phyloP scores from a whole-genome alignment of 2,329 filamentous ascomycete genomes.

The Scytalidium sp. region DNA sequence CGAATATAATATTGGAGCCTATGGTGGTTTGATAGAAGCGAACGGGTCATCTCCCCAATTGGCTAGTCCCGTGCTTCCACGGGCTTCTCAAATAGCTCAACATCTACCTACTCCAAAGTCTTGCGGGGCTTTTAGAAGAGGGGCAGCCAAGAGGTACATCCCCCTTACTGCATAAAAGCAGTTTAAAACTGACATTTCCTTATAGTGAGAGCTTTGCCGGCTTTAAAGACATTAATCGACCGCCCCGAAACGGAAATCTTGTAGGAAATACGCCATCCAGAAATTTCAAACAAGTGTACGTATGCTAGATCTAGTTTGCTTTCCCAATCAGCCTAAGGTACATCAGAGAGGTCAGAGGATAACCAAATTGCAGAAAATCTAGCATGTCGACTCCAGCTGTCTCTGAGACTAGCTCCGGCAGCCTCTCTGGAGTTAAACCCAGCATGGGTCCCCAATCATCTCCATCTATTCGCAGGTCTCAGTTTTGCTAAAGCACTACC shows the following conservation, averaged over 20 bases:
- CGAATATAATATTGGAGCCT: slow-evolving; percentile 81
- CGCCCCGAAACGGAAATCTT: slow-evolving; percentile 13
- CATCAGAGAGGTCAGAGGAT: slow-evolving; percentile 2
- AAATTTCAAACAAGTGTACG: slow-evolving; percentile 15
- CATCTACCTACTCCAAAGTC: slow-evolving; percentile 24
- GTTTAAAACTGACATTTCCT: slow-evolving; percentile 12
- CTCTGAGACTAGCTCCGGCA: slow-evolving; percentile 28
- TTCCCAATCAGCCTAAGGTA: background rate
- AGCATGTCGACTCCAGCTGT: slow-evolving; percentile 22
- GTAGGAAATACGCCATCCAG: slow-evolving; percentile 16
- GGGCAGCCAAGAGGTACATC: slow-evolving; percentile 19
- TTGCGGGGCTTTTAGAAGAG: slow-evolving; percentile 30
- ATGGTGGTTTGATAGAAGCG: slow-evolving; percentile 47
- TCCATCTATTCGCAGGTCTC: slow-evolving; percentile 25
- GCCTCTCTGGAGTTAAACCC: slow-evolving; percentile 26
- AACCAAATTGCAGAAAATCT: slow-evolving; percentile 11
- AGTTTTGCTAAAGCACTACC: background rate
- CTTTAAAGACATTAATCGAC: slow-evolving; percentile 29
- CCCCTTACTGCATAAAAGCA: background rate
- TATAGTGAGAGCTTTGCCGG: slow-evolving; percentile 14
- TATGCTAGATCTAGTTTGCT: slow-evolving; percentile 11
- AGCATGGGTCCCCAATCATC: slow-evolving; percentile 20
- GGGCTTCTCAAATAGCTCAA: slow-evolving; percentile 25
- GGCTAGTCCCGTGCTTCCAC: slow-evolving; percentile 37
- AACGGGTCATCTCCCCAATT: slow-evolving; percentile 53